Evolutionary conservation across 2,329 filamentous ascomycete genomes (phyloP).

Genomic region (Exophiala lecanii-corni): DNA sequence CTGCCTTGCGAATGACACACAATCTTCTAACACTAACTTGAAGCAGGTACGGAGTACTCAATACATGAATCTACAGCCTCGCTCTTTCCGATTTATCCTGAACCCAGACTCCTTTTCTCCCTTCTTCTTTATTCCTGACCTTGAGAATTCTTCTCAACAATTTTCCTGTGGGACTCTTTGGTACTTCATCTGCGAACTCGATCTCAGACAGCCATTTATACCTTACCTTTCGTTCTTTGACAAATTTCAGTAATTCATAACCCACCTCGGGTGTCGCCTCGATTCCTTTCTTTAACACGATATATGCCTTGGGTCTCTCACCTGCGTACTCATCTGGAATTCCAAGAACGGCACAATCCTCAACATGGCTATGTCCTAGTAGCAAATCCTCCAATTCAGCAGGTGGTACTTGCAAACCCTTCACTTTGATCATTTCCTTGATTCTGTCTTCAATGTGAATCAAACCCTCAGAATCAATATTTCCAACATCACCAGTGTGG

Average conservation of each 20-base stretch:
- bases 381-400: constrained; percentile 57
- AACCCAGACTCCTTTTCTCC: constrained; percentile 5
- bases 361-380: constrained; percentile 52
- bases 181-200: constrained; percentile 48
- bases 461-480: constrained; percentile 52
- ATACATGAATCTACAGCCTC: constrained; percentile 44
- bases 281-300: constrained; percentile 84
- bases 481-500: constrained; percentile 64
- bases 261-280: constrained; percentile 56
- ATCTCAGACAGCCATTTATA: constrained; percentile 34
- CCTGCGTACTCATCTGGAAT: constrained; percentile 60
- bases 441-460: constrained; percentile 36
- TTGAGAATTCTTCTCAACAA: constrained; percentile 60
- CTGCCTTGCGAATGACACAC: too few species aligned
- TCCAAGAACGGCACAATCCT: constrained; percentile 66
- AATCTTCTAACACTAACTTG: too few species aligned
- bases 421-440: constrained; percentile 59
- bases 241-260: constrained; percentile 37
- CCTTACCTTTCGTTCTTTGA: constrained; percentile 31
- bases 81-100: constrained; percentile 49
- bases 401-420: constrained; percentile 58
- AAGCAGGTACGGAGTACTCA: too few species aligned
- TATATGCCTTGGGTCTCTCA: constrained; percentile 57
- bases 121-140: constrained; percentile 28
- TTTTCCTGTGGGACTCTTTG: constrained; percentile 70